Evolutionary conservation across 208 protist genomes (phyloP).

Genomic region (Trypanosomatidae sp.): DNA sequence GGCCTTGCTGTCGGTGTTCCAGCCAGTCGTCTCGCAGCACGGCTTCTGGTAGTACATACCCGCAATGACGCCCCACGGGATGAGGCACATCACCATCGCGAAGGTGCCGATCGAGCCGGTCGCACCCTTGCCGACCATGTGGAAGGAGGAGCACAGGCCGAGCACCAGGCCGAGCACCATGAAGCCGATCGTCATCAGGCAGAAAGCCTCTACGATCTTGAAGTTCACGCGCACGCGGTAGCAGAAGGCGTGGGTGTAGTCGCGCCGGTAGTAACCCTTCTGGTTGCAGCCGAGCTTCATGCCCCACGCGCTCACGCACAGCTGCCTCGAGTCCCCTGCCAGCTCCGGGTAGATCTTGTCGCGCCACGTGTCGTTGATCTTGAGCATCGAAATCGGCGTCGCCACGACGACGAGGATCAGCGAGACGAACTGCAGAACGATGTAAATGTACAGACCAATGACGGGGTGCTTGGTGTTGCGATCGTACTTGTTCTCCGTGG

Average conservation of each 20-base stretch:
- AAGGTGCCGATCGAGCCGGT: conserved; percentile 32
- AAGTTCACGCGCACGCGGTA: conserved; percentile 47
- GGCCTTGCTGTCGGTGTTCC: conserved; percentile 16
- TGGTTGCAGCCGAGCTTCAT: conserved; percentile 44
- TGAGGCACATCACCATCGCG: conserved; percentile 31
- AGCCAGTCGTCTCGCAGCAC: conserved; percentile 40
- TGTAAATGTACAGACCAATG: conserved; percentile 38
- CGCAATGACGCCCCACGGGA: conserved; percentile 45
- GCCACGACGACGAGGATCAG: conserved; percentile 41
- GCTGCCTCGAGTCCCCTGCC: too few relatives aligned
- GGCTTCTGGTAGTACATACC: conserved; percentile 48
- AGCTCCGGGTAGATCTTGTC: conserved; percentile 25
- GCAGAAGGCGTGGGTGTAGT: conserved; percentile 47
- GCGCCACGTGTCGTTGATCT: conserved; percentile 15
- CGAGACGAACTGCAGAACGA: conserved; percentile 33
- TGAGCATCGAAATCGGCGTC: conserved; percentile 52
- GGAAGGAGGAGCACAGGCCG: conserved; percentile 23
- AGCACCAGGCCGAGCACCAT: conserved; percentile 32
- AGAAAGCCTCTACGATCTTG: conserved; percentile 54
- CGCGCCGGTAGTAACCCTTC: conserved; percentile 38
- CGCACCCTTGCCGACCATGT: conserved; percentile 27
- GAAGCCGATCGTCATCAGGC: conserved; percentile 59
- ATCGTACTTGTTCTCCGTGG: conserved; percentile 50
- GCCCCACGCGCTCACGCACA: conserved; percentile 63
- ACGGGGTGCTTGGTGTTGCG: conserved; percentile 25